Percentiles rank a stretch among this genome's conserved stretches.
Conservation (phyloP, 208 protist genomes). For the Trypanosoma boissoni region DNA sequence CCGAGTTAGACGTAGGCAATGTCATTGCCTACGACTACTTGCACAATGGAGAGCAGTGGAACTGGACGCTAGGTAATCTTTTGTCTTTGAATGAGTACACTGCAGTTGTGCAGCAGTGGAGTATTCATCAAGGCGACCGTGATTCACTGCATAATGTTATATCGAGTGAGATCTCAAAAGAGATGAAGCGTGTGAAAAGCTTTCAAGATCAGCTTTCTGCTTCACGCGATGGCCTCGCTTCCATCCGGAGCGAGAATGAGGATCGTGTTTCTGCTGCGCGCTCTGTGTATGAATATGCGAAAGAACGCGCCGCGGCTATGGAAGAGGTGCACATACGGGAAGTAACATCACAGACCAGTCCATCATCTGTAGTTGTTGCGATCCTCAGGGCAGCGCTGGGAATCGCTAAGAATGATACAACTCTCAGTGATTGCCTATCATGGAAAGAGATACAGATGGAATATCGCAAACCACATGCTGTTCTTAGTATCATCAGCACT, state of each 20-base stretch:
- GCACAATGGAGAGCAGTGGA: constrained; percentile 41
- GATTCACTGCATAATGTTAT: constrained; percentile 50
- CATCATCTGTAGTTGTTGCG: constrained; percentile 51
- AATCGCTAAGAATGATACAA: constrained; percentile 52
- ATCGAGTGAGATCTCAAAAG: constrained; percentile 42
- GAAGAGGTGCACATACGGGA: constrained; percentile 54
- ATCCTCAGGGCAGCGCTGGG: constrained; percentile 57
- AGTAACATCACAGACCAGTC: constrained; percentile 44
- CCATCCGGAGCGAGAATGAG: constrained; percentile 62
- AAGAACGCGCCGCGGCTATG: constrained; percentile 27
- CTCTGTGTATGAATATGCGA: constrained; percentile 33
- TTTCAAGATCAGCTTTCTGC: constrained; percentile 49
- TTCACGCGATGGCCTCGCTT: constrained; percentile 47
- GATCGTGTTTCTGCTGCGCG: constrained; percentile 45
- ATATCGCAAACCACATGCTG: constrained; percentile 36
- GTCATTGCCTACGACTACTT: constrained; percentile 70
- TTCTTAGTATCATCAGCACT: constrained; percentile 35
- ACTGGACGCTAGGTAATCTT: constrained; percentile 66
- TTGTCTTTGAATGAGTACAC: constrained; percentile 32
- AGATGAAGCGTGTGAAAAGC: constrained; percentile 40
- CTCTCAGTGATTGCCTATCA: constrained; percentile 48
- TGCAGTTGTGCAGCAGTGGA: constrained; percentile 55
- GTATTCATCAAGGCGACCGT: constrained; percentile 38
- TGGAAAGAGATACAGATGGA: constrained; percentile 66
- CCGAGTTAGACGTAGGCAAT: constrained; percentile 34